These are phyloP conservation scores for Hyaloperonospora brassicae DNA, from an alignment of 352 stramenopile species.

Conservation along the genomic window DNA sequence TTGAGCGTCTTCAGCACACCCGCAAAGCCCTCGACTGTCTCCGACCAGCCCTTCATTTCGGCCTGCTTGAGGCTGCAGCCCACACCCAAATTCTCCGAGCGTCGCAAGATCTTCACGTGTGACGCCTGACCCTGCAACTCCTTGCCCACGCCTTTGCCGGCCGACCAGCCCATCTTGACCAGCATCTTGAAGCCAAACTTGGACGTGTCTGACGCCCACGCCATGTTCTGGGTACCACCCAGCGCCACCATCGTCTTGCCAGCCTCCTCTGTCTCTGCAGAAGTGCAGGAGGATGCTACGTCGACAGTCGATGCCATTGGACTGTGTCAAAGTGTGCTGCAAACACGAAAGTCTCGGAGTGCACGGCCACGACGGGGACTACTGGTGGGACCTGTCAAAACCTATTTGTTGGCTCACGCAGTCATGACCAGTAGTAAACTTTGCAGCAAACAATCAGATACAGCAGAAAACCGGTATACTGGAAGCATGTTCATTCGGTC, in stretches of 20 bases:
- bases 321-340: no score
- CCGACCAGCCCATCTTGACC: slow-evolving; percentile 94
- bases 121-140: slow-evolving; percentile 84
- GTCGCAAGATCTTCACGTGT: slow-evolving; percentile 83
- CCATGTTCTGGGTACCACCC: slow-evolving; percentile 84
- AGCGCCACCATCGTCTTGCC: slow-evolving; percentile 71
- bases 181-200: slow-evolving; percentile 95
- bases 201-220: slow-evolving; percentile 79
- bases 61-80: slow-evolving; percentile 86
- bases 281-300: slow-evolving; percentile 1
- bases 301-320: no score
- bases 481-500: no score
- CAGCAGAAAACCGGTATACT: no score
- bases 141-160: slow-evolving; percentile 90
- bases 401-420: no score
- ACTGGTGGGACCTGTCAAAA: no score
- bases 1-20: slow-evolving; percentile 83
- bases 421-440: no score
- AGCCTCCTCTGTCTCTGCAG: slow-evolving; percentile 17
- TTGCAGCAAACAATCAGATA: no score
- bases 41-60: slow-evolving; percentile 83
- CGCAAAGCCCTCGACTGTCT: slow-evolving; percentile 68
- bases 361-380: no score
- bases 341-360: no score
- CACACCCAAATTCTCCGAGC: slow-evolving; percentile 86